A percentile compares a stretch with the other conserved stretches of the same genome.
Evolutionary conservation across 495 filamentous ascomycete genomes (phyloP).

Genomic region (Trichoderma gamsii): DNA sequence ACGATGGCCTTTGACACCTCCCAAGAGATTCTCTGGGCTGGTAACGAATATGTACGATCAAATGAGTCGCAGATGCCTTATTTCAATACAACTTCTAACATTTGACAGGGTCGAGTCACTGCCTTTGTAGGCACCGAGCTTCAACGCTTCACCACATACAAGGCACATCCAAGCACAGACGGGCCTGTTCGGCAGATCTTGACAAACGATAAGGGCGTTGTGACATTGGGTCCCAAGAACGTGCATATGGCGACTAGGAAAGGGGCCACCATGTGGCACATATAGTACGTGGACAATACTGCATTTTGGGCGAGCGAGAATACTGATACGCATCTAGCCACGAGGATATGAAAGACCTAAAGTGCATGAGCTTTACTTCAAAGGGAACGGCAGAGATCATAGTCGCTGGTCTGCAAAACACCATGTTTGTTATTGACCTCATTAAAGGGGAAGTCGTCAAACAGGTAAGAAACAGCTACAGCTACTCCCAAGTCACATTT

Average conservation of each 20-base stretch:
- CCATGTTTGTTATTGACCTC: conserved; percentile 86
- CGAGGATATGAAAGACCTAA: conserved; percentile 71
- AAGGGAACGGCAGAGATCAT: conserved; percentile 75
- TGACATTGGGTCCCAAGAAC: conserved; percentile 68
- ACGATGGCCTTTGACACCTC: conserved; percentile 79
- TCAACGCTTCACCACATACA: conserved; percentile 64
- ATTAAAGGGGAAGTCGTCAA: conserved; percentile 75
- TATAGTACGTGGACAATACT: conserved; percentile 44
- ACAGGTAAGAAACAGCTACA: conserved; percentile 37
- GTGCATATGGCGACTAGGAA: conserved; percentile 80
- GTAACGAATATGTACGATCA: conserved; percentile 75
- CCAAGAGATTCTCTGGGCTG: conserved; percentile 86
- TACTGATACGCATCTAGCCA: conserved; percentile 38
- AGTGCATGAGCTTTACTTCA: conserved; percentile 90
- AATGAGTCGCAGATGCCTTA: not conserved
- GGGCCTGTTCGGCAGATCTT: conserved; percentile 72
- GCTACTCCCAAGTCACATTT: too few relatives aligned
- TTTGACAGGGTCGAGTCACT: conserved; percentile 64
- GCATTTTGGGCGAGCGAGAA: not conserved
- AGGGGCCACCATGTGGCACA: conserved; percentile 79
- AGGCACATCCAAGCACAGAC: conserved; percentile 59
- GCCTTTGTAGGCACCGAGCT: conserved; percentile 82
- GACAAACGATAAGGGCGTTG: conserved; percentile 78
- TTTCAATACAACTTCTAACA: not conserved
- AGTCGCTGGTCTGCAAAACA: conserved; percentile 76